phyloP scores from a whole-genome alignment of 441 rosid genomes.

The Manihot esculenta region DNA sequence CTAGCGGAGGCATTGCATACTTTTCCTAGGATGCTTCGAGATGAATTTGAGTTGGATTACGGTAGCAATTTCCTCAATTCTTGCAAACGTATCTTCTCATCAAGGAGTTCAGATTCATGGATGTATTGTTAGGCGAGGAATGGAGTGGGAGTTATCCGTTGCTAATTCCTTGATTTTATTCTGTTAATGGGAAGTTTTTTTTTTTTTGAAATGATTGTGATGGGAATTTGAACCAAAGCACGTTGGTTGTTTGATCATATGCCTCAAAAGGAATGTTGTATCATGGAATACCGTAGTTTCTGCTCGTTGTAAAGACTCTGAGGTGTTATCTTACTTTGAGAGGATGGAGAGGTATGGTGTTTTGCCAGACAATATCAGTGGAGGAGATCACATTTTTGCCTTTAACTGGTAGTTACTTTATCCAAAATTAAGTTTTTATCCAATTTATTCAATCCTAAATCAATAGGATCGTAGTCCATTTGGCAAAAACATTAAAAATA shows the following conservation, averaged over 20 bases:
- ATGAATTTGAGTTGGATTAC: slow-evolving; percentile 63
- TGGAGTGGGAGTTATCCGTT: slow-evolving; percentile 53
- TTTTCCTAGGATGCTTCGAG: slow-evolving; percentile 50
- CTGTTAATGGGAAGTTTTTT: no score
- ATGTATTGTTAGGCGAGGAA: slow-evolving; percentile 57
- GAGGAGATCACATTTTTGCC: no score
- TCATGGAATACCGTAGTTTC: slow-evolving; percentile 88
- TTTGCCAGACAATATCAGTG: slow-evolving; percentile 56
- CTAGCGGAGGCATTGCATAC: slow-evolving; percentile 46
- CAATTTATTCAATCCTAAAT: no score
- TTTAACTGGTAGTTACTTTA: no score
- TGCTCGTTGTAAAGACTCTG: slow-evolving; percentile 47
- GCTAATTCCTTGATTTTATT: slow-evolving; percentile 63
- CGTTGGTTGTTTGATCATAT: slow-evolving; percentile 60
- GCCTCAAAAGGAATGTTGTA: slow-evolving; percentile 59
- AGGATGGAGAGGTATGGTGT: slow-evolving; percentile 50
- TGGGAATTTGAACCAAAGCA: slow-evolving; percentile 43
- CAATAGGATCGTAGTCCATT: no score
- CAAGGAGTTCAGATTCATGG: slow-evolving; percentile 66
- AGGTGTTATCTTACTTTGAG: slow-evolving; percentile 57
- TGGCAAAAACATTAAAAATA: no score
- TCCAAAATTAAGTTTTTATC: no score
- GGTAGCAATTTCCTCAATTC: slow-evolving; percentile 63
- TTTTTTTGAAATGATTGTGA: no score
- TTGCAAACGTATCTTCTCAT: slow-evolving; percentile 48